These are phyloP conservation scores for Pleurotus giganteus DNA, from an alignment of 768 basidiomycete species.

Conservation along the genomic window DNA sequence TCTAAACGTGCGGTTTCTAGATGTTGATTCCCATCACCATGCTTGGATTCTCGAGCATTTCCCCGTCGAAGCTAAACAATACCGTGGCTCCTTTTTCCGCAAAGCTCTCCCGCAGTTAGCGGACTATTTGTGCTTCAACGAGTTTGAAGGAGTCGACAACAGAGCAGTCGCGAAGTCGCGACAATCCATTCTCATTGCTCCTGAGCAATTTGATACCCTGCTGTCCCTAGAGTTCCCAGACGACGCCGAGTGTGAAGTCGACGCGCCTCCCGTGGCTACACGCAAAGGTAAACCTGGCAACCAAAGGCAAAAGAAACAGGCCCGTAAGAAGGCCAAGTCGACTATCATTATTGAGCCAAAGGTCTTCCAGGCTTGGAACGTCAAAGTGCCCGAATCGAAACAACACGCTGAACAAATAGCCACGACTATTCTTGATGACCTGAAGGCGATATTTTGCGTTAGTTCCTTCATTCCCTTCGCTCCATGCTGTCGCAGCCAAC, in stretches of 20 bases:
- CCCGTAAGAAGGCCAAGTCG: conserved; percentile 13
- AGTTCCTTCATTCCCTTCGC: conserved; percentile 19
- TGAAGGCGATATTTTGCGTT: conserved; percentile 25
- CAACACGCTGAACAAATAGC: background rate
- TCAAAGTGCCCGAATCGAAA: conserved; percentile 20
- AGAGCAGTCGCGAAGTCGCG: background rate
- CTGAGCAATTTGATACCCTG: background rate
- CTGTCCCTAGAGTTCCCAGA: conserved; percentile 1
- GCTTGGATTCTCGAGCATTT: background rate
- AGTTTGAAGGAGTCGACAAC: background rate
- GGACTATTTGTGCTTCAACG: conserved; percentile 1
- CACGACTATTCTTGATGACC: conserved; percentile 18
- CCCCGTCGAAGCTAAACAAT: background rate
- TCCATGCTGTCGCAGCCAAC: background rate
- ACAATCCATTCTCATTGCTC: background rate
- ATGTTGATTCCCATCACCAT: background rate
- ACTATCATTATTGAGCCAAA: conserved; percentile 20
- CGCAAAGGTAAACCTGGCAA: conserved; percentile 15
- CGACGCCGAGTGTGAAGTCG: background rate
- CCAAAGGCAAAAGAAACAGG: conserved; percentile 26
- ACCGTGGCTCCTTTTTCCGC: background rate
- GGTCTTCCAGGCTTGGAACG: conserved; percentile 27
- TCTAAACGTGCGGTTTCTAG: background rate
- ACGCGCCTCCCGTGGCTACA: background rate
- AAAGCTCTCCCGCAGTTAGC: background rate